These are phyloP conservation scores for Astrothelium subdiscretum DNA, from an alignment of 495 filamentous ascomycete genomes.

Conservation along the genomic window DNA sequence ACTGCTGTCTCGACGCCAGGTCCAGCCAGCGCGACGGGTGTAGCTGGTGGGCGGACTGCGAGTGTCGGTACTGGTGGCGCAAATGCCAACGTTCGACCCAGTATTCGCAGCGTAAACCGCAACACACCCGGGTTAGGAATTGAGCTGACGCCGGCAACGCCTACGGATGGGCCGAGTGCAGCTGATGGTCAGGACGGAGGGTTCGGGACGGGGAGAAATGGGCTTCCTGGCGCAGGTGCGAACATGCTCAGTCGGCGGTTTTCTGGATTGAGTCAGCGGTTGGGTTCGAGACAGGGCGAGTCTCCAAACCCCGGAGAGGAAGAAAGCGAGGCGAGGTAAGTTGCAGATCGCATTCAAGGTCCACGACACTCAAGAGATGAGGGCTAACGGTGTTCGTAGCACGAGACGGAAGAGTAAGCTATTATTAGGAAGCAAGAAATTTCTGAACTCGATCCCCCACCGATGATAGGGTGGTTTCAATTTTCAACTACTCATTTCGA, in stretches of 20 bases:
- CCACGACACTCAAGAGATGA: neutral
- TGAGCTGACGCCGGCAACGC: neutral
- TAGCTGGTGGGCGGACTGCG: neutral
- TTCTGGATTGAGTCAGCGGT: constrained; percentile 17
- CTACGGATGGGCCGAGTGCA: neutral
- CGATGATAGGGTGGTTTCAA: neutral
- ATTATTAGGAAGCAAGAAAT: constrained; percentile 17
- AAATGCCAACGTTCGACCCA: neutral
- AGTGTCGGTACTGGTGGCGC: neutral
- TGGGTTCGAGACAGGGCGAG: constrained; percentile 9
- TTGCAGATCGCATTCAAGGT: neutral
- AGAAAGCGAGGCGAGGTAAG: constrained; percentile 10
- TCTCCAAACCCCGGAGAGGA: neutral
- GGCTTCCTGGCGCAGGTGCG: constrained; percentile 6
- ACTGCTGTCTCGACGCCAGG: neutral
- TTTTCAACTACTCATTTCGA: neutral
- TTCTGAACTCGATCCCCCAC: constrained; percentile 5
- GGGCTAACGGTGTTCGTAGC: neutral
- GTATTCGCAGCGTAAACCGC: neutral
- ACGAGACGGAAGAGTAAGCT: constrained; percentile 16
- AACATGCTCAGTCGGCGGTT: constrained; percentile 7
- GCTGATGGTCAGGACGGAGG: neutral
- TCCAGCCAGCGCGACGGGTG: neutral
- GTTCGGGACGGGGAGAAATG: neutral
- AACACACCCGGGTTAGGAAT: neutral